These are phyloP conservation scores for Candolleomyces aberdarensis DNA, from an alignment of 768 basidiomycete species.

Conservation along the genomic window DNA sequence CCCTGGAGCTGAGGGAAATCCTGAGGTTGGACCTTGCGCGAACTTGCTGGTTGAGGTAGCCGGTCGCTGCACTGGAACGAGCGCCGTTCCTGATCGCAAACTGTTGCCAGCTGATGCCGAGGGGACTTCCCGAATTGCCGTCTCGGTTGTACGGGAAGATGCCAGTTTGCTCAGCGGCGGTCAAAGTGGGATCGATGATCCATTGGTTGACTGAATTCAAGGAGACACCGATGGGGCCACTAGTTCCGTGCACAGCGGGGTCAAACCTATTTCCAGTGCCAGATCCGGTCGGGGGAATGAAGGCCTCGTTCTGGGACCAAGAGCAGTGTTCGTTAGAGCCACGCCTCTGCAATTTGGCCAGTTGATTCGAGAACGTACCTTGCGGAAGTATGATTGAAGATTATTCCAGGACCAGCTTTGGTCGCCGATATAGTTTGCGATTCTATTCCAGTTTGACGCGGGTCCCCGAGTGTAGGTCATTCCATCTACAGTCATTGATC, in stretches of 20 bases:
- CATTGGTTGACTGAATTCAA: slow-evolving; percentile 22
- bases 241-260: slow-evolving; percentile 28
- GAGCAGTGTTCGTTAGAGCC: slow-evolving; percentile 7
- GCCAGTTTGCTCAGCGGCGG: slow-evolving; percentile 18
- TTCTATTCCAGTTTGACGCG: slow-evolving; percentile 49
- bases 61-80: slow-evolving; percentile 24
- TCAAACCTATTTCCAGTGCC: slow-evolving; percentile 22
- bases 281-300: slow-evolving; percentile 6
- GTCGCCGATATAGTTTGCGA: slow-evolving; percentile 43
- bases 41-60: slow-evolving; percentile 25
- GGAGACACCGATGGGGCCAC: slow-evolving; percentile 26
- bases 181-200: slow-evolving; percentile 28
- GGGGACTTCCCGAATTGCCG: slow-evolving; percentile 3
- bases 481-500: slow-evolving; percentile 15
- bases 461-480: slow-evolving; percentile 31
- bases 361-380: slow-evolving; percentile 14
- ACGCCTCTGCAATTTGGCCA: not conserved
- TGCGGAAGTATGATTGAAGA: slow-evolving; percentile 26
- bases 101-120: slow-evolving; percentile 9
- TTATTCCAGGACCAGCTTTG: slow-evolving; percentile 41
- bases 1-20: slow-evolving; percentile 24
- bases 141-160: slow-evolving; percentile 4
- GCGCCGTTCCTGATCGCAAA: slow-evolving; percentile 1
- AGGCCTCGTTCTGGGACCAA: slow-evolving; percentile 13
- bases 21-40: slow-evolving; percentile 24